phyloP scores from a whole-genome alignment of 164 flowering plant genomes.

The Magnolia kwangsiensis region DNA sequence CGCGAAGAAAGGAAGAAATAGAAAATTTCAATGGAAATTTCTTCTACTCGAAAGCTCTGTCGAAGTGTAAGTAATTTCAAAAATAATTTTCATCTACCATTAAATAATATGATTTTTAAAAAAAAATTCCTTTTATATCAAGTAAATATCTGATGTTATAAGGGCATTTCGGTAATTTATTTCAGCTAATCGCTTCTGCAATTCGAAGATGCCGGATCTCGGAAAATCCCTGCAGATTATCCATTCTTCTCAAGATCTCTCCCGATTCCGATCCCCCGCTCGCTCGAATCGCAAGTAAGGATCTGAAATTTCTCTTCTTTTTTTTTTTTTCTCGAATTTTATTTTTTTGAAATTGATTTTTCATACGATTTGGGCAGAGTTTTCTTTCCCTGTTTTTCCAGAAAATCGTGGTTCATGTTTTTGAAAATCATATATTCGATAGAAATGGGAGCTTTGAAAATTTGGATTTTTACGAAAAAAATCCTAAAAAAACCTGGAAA shows the following conservation, averaged over 20 bases:
- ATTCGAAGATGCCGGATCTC: conserved; percentile 63
- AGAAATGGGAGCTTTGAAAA: too few relatives aligned
- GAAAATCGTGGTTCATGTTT: neutral
- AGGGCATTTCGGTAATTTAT: neutral
- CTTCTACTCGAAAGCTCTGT: conserved; percentile 32
- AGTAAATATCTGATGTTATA: neutral
- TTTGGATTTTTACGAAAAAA: too few relatives aligned
- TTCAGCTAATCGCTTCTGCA: conserved; percentile 56
- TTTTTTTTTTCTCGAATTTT: neutral
- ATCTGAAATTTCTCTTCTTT: neutral
- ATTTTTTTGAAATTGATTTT: neutral
- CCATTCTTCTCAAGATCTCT: conserved; percentile 37
- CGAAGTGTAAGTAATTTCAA: conserved; percentile 26
- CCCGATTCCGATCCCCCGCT: conserved; percentile 25
- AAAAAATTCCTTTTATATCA: neutral
- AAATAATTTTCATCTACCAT: neutral
- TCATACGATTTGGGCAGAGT: too few relatives aligned
- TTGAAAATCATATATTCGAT: neutral
- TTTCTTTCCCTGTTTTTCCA: neutral
- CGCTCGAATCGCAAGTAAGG: conserved; percentile 44
- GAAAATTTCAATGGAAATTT: conserved; percentile 25
- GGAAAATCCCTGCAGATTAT: conserved; percentile 54
- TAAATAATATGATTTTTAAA: neutral
- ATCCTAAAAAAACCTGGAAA: too few relatives aligned
- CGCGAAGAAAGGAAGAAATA: neutral